Percentiles rank a stretch among this genome's conserved stretches.
These are phyloP conservation scores for Kernera saxatilis DNA, from an alignment of 345 rosid species.

Conservation along the genomic window DNA sequence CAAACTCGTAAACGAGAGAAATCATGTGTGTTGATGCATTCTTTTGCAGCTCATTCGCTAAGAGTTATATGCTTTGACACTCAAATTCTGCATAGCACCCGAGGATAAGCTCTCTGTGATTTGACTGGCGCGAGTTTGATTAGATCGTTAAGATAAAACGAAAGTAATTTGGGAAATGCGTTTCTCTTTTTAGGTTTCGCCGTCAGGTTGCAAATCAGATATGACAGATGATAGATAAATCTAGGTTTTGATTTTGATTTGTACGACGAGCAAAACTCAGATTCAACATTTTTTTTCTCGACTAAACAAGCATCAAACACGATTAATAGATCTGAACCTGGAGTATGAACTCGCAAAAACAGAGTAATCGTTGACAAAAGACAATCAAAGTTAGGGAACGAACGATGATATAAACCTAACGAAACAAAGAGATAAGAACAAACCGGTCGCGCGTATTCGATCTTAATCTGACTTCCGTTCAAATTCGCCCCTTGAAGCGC, in stretches of 20 bases:
- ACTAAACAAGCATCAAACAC: conserved; percentile 2
- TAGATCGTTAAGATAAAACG: not conserved
- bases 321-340: not conserved
- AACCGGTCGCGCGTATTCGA: conserved; percentile 99
- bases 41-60: not conserved
- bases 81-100: not conserved
- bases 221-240: not conserved
- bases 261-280: not conserved
- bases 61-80: not conserved
- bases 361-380: not conserved
- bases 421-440: conserved; percentile 56
- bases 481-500: conserved; percentile 62
- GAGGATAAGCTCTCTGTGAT: not conserved
- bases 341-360: not conserved
- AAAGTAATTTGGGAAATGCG: not conserved
- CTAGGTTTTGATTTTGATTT: conserved; percentile 11
- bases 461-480: conserved; percentile 61
- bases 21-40: not conserved
- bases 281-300: not conserved
- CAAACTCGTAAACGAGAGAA: not conserved
- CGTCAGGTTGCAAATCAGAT: not conserved
- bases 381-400: not conserved
- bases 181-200: not conserved
- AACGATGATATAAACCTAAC: conserved; percentile 25
- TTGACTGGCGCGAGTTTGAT: conserved; percentile 1